Evolutionary conservation across 768 basidiomycete species (phyloP), one percentile per base, ranked within the genome.

Genomic region (Sporobolomyces phaffii): DNA sequence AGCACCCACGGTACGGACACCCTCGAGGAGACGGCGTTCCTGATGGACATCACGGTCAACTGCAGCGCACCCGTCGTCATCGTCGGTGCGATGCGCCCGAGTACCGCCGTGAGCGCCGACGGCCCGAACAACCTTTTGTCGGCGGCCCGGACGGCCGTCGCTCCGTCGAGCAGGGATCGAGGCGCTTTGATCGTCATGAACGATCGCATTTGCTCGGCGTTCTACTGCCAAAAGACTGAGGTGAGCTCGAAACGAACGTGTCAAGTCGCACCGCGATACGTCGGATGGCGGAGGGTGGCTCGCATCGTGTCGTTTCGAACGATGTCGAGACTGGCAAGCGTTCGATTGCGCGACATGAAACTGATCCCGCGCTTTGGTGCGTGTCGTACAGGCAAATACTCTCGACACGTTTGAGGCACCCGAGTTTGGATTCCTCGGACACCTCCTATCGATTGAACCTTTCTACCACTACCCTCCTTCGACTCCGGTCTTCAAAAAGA

Each of bases 81-180:
- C 13, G 76, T 76, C 26, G 78, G 77, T 4, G 69, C 76, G 1
- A 78, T 78, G 78, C 66, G 78, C 9, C 78, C 78, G 1, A 61
- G 72, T 2, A 74, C 75, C 0, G 76, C 75, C 31, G 74, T 77
- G 58, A 75, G 73, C 4, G 73, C 75, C 22, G 73, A 75, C 47
- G 75, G 75, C 20, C 73, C 76, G 7, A 70, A 70, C 22, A 76
- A 77, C 64, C 68, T 77, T 34, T 68, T 75, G 29, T 64, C 74
- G 43, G 77, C 76, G 6, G 73, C 76, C n/a, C 69, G 70, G 0
- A 62, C 72, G 24, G 77, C 70, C 14, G 65, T 61, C 10, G n/a
- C 56, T 15, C 40, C 54, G 17, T 31, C 40, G 17, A 45, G 43
- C 34, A 43, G 56, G 10, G 43, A 58, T 24, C 56, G 56, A 11